Base-by-base conservation (phyloP, 2,329 filamentous ascomycete species). In the Dryadomyces sulphureus region DNA sequence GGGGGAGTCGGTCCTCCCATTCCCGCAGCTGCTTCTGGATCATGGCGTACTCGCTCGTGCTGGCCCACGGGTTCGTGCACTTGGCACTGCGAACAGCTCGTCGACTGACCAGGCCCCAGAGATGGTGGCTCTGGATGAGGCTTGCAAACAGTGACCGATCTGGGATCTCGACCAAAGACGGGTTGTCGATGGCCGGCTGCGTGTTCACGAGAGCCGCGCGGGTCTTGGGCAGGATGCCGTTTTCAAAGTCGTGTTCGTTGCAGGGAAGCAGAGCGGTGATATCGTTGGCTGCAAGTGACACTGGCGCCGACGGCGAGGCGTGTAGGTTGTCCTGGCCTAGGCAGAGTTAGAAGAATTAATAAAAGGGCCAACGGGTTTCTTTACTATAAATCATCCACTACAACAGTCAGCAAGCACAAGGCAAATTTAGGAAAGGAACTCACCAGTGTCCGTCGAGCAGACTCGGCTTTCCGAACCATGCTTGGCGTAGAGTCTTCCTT, bases 371-470 rank as follows among this genome's bases (percentile, higher is more conserved):
- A n/a, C n/a, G n/a, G n/a, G n/a, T n/a, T n/a, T n/a, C n/a, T n/a
- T n/a, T 27, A 48, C 66, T 75, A 54, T 76, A 69, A 30, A 77
- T 54, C 70, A 76, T 75, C 73, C 73, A 77, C 70, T 74, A 44
- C 20, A 32, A 32, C 2, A 14, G 32, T 43, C 17, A 43, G 22
- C 8, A 35, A n/a, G 8, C 9, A 24, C 14, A 24, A 17, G 14
- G 11, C 8, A 22, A 11, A 8, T 16, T 7, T 24, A 40, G 41
- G 17, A 20, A 11, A 17, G 21, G 12, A 41, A 45, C 67, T 54
- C 59, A 74, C 71, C 57, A 76, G 55, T 22, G 73, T 77, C 32
- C 73, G 66, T 21, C 73, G 63, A 19, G 73, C 73, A n/a, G 72
- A 75, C 55, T 77, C 73, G 1, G 70, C 66, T 38, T 65, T 60